phyloP scores from a whole-genome alignment of 257 asterid species.

The Plantago major region DNA sequence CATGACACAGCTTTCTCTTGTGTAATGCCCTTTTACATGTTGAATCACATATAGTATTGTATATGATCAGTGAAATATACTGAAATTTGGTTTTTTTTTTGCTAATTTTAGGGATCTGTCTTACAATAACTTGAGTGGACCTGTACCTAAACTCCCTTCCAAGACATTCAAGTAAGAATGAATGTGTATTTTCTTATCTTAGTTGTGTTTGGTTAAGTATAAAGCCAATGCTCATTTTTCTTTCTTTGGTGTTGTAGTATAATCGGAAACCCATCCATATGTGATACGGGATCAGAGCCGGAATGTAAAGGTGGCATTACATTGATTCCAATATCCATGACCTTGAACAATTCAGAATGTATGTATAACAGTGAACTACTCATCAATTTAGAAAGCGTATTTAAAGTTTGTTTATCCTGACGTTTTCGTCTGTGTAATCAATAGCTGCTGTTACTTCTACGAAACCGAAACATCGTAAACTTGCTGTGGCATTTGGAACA shows the following conservation, averaged over 20 bases:
- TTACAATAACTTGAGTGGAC: conserved; percentile 90
- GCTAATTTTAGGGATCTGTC: conserved; percentile 72
- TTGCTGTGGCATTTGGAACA: conserved; percentile 61
- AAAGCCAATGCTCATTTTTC: conserved; percentile 11
- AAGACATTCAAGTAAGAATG: conserved; percentile 75
- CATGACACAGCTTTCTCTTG: conserved; percentile 69
- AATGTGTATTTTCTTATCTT: not conserved
- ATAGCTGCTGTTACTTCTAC: conserved; percentile 41
- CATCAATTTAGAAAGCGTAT: not conserved
- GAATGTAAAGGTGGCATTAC: conserved; percentile 55
- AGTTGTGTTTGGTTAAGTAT: not conserved
- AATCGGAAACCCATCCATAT: conserved; percentile 77
- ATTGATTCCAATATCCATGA: conserved; percentile 89
- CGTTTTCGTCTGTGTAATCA: conserved; percentile 15
- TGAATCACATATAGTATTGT: not conserved
- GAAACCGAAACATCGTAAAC: conserved; percentile 51
- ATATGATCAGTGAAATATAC: not conserved
- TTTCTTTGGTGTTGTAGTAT: conserved; percentile 39
- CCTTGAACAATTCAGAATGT: conserved; percentile 66
- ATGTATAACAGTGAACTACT: conserved; percentile 15
- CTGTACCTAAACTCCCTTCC: conserved; percentile 68
- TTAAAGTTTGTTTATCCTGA: not conserved
- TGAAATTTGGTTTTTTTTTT: conserved; percentile 15
- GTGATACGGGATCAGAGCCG: conserved; percentile 56
- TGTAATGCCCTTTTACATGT: conserved; percentile 48